Conservation (phyloP, 2,329 filamentous ascomycete genomes). For the Ascochyta viciae-villosae region DNA sequence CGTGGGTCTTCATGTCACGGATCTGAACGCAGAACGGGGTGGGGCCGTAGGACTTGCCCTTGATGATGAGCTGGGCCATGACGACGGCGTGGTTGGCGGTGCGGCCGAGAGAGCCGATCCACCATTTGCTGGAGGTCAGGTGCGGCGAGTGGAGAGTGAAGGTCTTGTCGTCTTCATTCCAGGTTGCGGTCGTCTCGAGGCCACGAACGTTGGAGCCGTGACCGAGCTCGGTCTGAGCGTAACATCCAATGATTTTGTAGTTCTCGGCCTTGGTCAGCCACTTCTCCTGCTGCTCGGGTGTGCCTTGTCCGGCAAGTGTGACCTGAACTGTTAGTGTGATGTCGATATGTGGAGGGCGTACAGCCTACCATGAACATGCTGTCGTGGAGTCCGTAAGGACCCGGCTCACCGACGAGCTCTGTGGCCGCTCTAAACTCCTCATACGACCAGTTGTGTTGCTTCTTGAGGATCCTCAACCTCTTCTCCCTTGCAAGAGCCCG, state of each 20-base stretch:
- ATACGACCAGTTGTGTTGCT: conserved; percentile 70
- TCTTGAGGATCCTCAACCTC: conserved; percentile 69
- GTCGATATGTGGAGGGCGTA: background rate
- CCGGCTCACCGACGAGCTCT: conserved; percentile 75
- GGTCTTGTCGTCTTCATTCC: conserved; percentile 75
- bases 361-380: conserved; percentile 68
- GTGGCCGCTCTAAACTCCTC: conserved; percentile 71
- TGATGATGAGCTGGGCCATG: conserved; percentile 76
- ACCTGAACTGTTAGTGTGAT: conserved; percentile 52
- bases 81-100: conserved; percentile 80
- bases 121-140: conserved; percentile 82
- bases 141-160: conserved; percentile 77
- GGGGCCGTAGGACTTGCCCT: conserved; percentile 73
- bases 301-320: conserved; percentile 74
- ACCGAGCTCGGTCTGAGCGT: conserved; percentile 81
- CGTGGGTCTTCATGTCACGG: conserved; percentile 59
- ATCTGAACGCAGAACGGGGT: conserved; percentile 82
- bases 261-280: conserved; percentile 73
- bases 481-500: conserved; percentile 74
- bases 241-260: conserved; percentile 79
- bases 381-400: conserved; percentile 76
- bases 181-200: conserved; percentile 75
- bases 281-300: conserved; percentile 73
- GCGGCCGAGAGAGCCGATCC: conserved; percentile 80
- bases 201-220: conserved; percentile 73